Percentiles rank a stretch among this genome's conserved stretches.
These are phyloP conservation scores for Beauveria sp. DNA, from an alignment of 2,329 filamentous ascomycete genomes.

Conservation along the genomic window DNA sequence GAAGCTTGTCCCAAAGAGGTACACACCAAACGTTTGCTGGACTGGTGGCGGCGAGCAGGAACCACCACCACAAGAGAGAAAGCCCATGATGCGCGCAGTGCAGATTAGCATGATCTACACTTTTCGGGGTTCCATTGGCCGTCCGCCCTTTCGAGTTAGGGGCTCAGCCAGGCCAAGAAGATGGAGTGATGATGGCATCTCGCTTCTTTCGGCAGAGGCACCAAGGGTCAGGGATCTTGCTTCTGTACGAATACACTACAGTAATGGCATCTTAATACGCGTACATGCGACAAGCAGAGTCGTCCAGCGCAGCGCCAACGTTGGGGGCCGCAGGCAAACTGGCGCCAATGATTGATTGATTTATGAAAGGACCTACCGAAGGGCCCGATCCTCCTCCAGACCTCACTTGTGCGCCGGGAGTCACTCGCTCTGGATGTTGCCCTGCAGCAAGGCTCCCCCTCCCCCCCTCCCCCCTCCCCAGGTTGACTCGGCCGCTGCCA, in stretches of 20 bases:
- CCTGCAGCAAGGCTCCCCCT: neutral
- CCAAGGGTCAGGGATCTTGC: too few relatives aligned
- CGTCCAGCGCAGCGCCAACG: too few relatives aligned
- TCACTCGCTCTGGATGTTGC: neutral
- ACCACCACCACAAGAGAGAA: neutral
- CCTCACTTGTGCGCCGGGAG: conserved; percentile 3
- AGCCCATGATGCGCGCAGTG: neutral
- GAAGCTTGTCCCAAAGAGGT: conserved; percentile 1
- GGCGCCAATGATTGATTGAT: too few relatives aligned
- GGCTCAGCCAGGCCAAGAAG: neutral
- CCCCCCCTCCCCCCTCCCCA: neutral
- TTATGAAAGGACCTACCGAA: neutral
- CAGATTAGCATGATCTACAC: conserved; percentile 7
- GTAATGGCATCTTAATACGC: too few relatives aligned
- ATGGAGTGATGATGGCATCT: too few relatives aligned
- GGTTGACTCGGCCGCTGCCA: neutral
- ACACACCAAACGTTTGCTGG: neutral
- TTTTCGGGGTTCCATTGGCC: neutral
- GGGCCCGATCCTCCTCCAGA: conserved; percentile 3
- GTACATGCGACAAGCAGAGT: too few relatives aligned
- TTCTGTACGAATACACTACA: too few relatives aligned
- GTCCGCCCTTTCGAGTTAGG: neutral
- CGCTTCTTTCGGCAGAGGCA: too few relatives aligned
- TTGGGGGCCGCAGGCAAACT: too few relatives aligned
- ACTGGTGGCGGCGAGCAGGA: neutral